Conservation (phyloP, 2,329 filamentous ascomycete genomes). For the Sporothrix mexicana region DNA sequence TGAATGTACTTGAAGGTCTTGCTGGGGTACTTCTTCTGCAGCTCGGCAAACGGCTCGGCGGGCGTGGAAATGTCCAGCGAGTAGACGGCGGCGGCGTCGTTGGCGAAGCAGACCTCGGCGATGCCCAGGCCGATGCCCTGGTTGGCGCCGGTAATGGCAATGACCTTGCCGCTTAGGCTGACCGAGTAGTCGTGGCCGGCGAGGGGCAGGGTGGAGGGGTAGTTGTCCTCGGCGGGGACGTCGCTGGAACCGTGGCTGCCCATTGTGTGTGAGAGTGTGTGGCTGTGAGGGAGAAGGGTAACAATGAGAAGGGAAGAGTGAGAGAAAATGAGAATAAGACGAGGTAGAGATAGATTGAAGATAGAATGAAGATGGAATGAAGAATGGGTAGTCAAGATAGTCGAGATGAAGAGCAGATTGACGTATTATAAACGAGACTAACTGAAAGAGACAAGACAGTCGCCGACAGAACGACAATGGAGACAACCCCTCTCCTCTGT, state of each 20-base stretch:
- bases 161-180: constrained; percentile 48
- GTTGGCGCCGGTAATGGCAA: constrained; percentile 52
- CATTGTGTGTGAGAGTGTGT: constrained; percentile 7
- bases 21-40: constrained; percentile 51
- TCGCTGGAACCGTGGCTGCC: constrained; percentile 15
- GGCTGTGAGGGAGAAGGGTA: not conserved
- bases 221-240: constrained; percentile 25
- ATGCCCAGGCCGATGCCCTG: constrained; percentile 55
- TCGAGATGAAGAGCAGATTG: not conserved
- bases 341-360: not conserved
- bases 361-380: constrained; percentile 1
- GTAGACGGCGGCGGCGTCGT: constrained; percentile 50
- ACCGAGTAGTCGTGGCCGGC: constrained; percentile 47
- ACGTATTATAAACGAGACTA: constrained; percentile 10
- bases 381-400: not conserved
- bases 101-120: constrained; percentile 54
- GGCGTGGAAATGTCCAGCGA: constrained; percentile 50
- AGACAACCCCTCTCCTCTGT: not conserved
- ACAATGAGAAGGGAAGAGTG: not conserved
- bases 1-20: constrained; percentile 50
- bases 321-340: not conserved
- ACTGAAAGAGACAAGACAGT: not conserved
- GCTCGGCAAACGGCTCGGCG: constrained; percentile 46
- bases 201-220: constrained; percentile 44
- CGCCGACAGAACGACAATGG: not conserved